Base-by-base conservation (phyloP, 345 rosid species). In the Rhizophora mangle region DNA sequence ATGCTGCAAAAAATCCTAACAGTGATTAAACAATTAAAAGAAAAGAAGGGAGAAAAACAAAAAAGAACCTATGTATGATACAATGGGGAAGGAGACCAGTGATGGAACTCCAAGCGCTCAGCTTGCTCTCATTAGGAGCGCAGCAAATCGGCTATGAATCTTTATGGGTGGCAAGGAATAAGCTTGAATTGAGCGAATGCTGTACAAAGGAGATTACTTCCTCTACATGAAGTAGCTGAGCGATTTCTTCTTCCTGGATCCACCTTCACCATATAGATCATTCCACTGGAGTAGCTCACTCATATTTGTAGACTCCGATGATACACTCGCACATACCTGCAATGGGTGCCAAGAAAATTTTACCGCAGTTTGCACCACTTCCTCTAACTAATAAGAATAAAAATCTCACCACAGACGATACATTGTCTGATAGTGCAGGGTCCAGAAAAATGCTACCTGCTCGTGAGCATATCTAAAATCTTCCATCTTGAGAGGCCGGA, bases 151-250 rank as follows among this genome's bases (percentile, higher is more conserved):
- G 16, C 49, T 0, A 43, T 3, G 49, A 65, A 57, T 73, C 75
- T 53, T 31, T 64, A 51, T 26, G 8, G 71, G 68, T 47, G 68
- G 39, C 62, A 20, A 70, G 67, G 67, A 73, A 75, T 73, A 49
- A 66, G 71, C 63, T 60, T 69, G 68, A 72, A 51, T 51, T 79
- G 79, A 67, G 68, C 58, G 72, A 72, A 36, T 72, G 37, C 77
- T 86, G 80, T 80, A 80, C 79, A 60, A 15, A 34, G 24, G 1
- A 60, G 34, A 47, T 31, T 39, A 58, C 65, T 56, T 63, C 79
- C 82, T 80, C 90, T 92, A 96, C 98, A 96, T 89, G 82, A 92
- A 96, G 80, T 96, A 96, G 85, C 99, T 96, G 18, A 90, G 87
- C 16, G 97, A 86, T 16, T 70, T 83, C 83, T 80, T 92, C 87